Percentiles rank a stretch among this genome's conserved stretches.
Conservation (phyloP, 495 filamentous ascomycete genomes). For the Hypoxylon fragiforme region DNA sequence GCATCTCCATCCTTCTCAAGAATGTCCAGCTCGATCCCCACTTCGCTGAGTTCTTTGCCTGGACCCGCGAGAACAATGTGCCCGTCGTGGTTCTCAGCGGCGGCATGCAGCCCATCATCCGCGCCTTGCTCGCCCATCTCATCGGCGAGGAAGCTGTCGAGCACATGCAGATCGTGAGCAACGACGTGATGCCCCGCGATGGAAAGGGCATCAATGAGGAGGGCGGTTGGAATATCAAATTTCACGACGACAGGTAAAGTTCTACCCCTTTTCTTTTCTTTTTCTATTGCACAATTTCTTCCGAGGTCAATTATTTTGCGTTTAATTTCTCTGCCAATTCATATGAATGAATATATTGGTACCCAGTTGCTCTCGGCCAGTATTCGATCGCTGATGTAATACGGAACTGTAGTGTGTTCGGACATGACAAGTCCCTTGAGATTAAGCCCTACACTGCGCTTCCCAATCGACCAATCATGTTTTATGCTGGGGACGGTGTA, state of each 20-base stretch:
- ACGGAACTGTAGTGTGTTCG: slow-evolving; percentile 64
- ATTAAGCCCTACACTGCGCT: slow-evolving; percentile 82
- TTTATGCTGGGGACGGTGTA: slow-evolving; percentile 91
- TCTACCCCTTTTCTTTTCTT: background rate
- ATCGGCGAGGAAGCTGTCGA: slow-evolving; percentile 72
- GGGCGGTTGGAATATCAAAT: slow-evolving; percentile 84
- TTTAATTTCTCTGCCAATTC: too few species aligned
- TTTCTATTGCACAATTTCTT: background rate
- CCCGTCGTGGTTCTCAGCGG: slow-evolving; percentile 89
- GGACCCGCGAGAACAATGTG: slow-evolving; percentile 77
- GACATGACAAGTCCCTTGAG: slow-evolving; percentile 90
- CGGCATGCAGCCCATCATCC: slow-evolving; percentile 91
- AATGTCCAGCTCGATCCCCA: slow-evolving; percentile 87
- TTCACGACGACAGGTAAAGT: slow-evolving; percentile 77
- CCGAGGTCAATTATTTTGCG: background rate
- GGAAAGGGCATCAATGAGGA: slow-evolving; percentile 77
- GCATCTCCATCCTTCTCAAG: slow-evolving; percentile 70
- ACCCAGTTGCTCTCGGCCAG: background rate
- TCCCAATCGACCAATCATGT: slow-evolving; percentile 72
- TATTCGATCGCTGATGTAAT: slow-evolving; percentile 6
- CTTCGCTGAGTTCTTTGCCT: slow-evolving; percentile 84
- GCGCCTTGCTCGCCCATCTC: slow-evolving; percentile 74
- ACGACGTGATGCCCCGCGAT: slow-evolving; percentile 66
- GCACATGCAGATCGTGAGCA: slow-evolving; percentile 82
- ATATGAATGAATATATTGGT: too few species aligned